Evolutionary conservation across 2,329 filamentous ascomycete species (phyloP).

Genomic region (Fusarium paranaense): DNA sequence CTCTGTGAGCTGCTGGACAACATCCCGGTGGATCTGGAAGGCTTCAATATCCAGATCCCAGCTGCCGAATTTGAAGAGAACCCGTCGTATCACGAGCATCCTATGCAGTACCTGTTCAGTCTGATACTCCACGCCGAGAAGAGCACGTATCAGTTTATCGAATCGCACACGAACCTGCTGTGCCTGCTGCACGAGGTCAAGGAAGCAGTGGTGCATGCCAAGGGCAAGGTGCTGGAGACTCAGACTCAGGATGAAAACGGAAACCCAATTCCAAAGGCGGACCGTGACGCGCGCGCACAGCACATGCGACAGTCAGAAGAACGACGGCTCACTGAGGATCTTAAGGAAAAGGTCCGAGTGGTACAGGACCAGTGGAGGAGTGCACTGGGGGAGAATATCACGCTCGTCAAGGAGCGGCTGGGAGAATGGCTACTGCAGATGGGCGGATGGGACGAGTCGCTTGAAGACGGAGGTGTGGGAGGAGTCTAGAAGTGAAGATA

Average conservation of each 20-base stretch:
- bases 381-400: conserved; percentile 83
- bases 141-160: conserved; percentile 96
- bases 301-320: conserved; percentile 76
- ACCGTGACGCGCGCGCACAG: conserved; percentile 57
- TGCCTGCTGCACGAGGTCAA: conserved; percentile 93
- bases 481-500: conserved; percentile 49
- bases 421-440: conserved; percentile 78
- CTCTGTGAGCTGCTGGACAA: conserved; percentile 83
- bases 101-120: conserved; percentile 90
- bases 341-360: conserved; percentile 92
- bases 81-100: conserved; percentile 81
- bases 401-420: conserved; percentile 78
- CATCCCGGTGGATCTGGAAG: conserved; percentile 70
- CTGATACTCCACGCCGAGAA: conserved; percentile 89
- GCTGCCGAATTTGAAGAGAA: conserved; percentile 85
- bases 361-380: conserved; percentile 93
- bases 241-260: conserved; percentile 62
- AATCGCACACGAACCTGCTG: conserved; percentile 89
- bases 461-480: conserved; percentile 69
- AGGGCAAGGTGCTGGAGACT: conserved; percentile 74
- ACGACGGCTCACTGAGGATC: conserved; percentile 78
- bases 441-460: conserved; percentile 89
- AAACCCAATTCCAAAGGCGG: conserved; percentile 46
- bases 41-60: conserved; percentile 83
- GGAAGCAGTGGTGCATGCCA: conserved; percentile 78